Percentiles rank a stretch among this genome's conserved stretches.
Evolutionary conservation across 257 asterid genomes (phyloP).

Genomic region (Solanum lignicaule): DNA sequence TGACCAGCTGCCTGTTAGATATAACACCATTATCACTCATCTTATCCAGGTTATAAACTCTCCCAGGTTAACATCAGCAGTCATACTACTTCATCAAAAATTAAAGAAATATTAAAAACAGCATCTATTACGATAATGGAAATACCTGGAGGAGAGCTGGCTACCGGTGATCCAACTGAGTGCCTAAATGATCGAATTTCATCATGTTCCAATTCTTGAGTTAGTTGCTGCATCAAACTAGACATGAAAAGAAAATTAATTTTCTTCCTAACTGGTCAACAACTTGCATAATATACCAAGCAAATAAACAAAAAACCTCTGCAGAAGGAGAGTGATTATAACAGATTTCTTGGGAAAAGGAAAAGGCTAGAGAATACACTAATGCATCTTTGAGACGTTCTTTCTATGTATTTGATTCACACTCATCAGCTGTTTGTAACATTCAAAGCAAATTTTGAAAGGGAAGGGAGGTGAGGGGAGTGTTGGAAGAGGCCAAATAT

Average conservation of each 20-base stretch:
- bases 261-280: background rate
- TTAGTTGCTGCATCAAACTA: slow-evolving; percentile 88
- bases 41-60: background rate
- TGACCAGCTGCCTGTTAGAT: slow-evolving; percentile 65
- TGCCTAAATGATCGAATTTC: slow-evolving; percentile 56
- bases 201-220: slow-evolving; percentile 81
- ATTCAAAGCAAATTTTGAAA: background rate
- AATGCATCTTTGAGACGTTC: background rate
- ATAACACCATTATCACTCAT: background rate
- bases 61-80: background rate
- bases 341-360: background rate
- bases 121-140: background rate
- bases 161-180: slow-evolving; percentile 78
- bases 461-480: too few relatives aligned
- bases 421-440: background rate
- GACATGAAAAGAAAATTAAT: slow-evolving; percentile 5
- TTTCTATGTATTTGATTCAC: background rate
- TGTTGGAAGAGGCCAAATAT: background rate
- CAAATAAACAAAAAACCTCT: background rate
- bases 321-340: background rate
- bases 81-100: background rate
- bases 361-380: background rate
- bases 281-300: background rate
- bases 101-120: background rate
- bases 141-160: slow-evolving; percentile 87